Percentiles rank a stretch among this genome's conserved stretches.
phyloP scores from a whole-genome alignment of 2,329 filamentous ascomycete genomes.

The Fusarium illudens region DNA sequence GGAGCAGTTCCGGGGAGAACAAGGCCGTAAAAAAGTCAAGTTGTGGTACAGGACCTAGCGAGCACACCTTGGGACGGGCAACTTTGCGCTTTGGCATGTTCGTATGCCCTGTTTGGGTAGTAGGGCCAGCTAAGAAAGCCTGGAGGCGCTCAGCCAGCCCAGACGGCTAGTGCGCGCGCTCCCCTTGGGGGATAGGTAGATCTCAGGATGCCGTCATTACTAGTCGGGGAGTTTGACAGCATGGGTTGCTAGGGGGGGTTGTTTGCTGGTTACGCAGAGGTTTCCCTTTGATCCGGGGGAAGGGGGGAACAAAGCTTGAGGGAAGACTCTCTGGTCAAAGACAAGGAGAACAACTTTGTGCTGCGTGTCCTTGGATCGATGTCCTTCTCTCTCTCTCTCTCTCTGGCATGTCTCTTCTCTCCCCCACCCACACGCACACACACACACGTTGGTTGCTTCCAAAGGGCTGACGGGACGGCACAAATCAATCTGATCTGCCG shows the following conservation, averaged over 20 bases:
- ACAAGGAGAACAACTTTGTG: background rate
- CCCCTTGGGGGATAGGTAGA: slow-evolving; percentile 34
- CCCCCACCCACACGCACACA: background rate
- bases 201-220: slow-evolving; percentile 33
- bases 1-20: background rate
- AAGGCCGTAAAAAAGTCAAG: background rate
- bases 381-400: too few relatives aligned
- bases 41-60: background rate
- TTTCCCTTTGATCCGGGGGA: background rate
- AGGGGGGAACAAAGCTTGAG: too few relatives aligned
- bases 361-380: background rate
- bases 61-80: background rate
- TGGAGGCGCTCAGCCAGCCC: slow-evolving; percentile 5
- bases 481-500: slow-evolving; percentile 28
- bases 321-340: background rate
- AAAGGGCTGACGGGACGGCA: slow-evolving; percentile 21
- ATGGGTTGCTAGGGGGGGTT: background rate
- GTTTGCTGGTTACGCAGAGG: background rate
- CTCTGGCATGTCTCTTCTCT: background rate
- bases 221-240: slow-evolving; percentile 33
- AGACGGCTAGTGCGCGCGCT: slow-evolving; percentile 7
- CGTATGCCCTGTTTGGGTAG: background rate
- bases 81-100: background rate
- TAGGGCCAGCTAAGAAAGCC: background rate
- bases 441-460: background rate